phyloP scores from a whole-genome alignment of 1,284 basidiomycete genomes.

The Moesziomyces parantarcticus region DNA sequence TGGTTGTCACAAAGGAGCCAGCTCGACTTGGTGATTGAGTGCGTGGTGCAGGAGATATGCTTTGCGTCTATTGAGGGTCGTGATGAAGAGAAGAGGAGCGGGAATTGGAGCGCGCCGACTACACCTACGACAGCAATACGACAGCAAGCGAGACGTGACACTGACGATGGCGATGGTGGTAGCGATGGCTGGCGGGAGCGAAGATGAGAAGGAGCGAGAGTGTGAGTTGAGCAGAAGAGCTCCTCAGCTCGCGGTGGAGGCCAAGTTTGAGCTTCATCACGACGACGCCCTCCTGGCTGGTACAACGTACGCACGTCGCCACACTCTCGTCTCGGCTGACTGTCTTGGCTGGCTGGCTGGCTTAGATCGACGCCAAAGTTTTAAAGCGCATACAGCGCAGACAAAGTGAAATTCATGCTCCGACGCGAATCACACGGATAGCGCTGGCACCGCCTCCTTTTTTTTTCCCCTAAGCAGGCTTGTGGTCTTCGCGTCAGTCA shows the following conservation, averaged over 20 bases:
- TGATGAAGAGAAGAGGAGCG: background rate
- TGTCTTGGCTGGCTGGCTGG: too few species aligned
- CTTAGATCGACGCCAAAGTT: background rate
- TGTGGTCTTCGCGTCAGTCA: background rate
- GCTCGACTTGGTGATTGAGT: slow-evolving; percentile 8
- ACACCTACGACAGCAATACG: background rate
- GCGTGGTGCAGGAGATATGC: background rate
- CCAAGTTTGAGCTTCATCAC: background rate
- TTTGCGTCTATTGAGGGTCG: background rate
- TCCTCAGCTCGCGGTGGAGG: background rate
- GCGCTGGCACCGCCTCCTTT: too few species aligned
- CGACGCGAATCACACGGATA: too few species aligned
- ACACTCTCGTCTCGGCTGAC: background rate
- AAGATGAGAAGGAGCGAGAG: too few species aligned
- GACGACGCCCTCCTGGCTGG: background rate
- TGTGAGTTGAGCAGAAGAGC: too few species aligned
- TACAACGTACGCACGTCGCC: background rate
- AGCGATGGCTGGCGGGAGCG: background rate
- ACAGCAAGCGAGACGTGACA: background rate
- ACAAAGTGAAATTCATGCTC: background rate
- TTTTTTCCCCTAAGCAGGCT: too few species aligned
- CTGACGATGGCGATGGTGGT: background rate
- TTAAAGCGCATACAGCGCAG: background rate
- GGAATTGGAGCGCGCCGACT: background rate
- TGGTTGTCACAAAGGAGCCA: slow-evolving; percentile 15